These are phyloP conservation scores for Suillus clintonianus DNA, from an alignment of 768 basidiomycete genomes.

Conservation along the genomic window DNA sequence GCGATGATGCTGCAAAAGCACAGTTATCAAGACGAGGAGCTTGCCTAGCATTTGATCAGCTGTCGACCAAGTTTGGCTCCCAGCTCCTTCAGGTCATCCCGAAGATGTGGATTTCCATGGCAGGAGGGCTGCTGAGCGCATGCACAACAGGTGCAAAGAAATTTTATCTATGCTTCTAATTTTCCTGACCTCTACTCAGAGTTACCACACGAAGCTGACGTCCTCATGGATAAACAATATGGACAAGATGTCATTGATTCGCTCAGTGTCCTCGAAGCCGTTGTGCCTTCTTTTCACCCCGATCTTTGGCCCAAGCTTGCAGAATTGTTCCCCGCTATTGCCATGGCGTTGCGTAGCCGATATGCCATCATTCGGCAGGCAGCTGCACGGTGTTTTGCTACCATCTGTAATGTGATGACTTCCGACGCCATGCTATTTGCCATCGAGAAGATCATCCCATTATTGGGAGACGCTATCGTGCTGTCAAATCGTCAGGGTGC, in stretches of 20 bases:
- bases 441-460: conserved; percentile 81
- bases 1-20: conserved; percentile 59
- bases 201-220: conserved; percentile 59
- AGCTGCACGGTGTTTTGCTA: conserved; percentile 85
- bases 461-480: conserved; percentile 76
- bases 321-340: conserved; percentile 75
- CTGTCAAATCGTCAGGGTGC: conserved; percentile 84
- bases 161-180: neutral
- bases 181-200: conserved; percentile 36
- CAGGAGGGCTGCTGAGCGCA: conserved; percentile 68
- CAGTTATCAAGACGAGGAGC: conserved; percentile 85
- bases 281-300: conserved; percentile 73
- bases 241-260: conserved; percentile 94
- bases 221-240: conserved; percentile 64
- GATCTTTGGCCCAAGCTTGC: conserved; percentile 68
- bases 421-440: conserved; percentile 85
- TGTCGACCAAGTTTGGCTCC: conserved; percentile 77
- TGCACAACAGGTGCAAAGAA: conserved; percentile 66
- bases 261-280: conserved; percentile 83
- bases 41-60: conserved; percentile 72
- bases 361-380: conserved; percentile 90
- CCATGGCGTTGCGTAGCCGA: conserved; percentile 76
- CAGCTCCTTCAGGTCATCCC: conserved; percentile 79
- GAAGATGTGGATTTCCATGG: conserved; percentile 94
- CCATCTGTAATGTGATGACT: conserved; percentile 85